Base-by-base conservation (phyloP, 805 yeast genomes). In the Metschnikowia similis region DNA sequence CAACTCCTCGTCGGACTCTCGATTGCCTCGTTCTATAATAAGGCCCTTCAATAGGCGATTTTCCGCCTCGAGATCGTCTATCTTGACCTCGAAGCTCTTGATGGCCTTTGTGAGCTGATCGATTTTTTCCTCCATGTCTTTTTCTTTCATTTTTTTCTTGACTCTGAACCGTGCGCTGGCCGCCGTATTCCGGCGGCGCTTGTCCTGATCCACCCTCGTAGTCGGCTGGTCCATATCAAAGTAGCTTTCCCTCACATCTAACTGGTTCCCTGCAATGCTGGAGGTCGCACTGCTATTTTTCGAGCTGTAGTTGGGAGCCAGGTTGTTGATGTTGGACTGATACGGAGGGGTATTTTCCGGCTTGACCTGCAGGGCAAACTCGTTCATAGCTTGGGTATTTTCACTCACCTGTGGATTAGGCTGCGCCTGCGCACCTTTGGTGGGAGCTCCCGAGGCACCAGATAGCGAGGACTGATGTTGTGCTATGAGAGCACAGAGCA, bases 401-500 rank as follows among this genome's bases (percentile, higher is more conserved):
- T 32, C 37, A 29, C 30, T 36, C n/a, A 46, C 29, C 16, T 21
- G 38, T 27, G 48, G 41, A n/a, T 41, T 35, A 36, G 29, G 29
- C 6, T 38, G 41, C 26, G 21, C 21, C 37, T 16, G 37, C 30
- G 16, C 31, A 8, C 31, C 41, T n/a, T 38, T 38, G 16, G 45
- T 21, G 9, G 29, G 13, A 21, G 27, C 8, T 4, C 29, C n/a
- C 28, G 32, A 8, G 16, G 30, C 46, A 7, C 14, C 21, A 8
- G 55, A 56, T 30, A 62, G 43, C 36, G 60, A 51, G 9, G 56
- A 52, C 66, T 82, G 84, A 64, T 86, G 86, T 56, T 83, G 87
- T 0, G 90, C 91, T 31, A 86, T 80, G 46, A 86, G 71, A 0
- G 88, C 88, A 6, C 88, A 83, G 32, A 87, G 69, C 2, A 89